Evolutionary conservation across 2,329 filamentous ascomycete genomes (phyloP), one percentile per base, ranked within the genome.

Genomic region (Pseudogymnoascus sp.): DNA sequence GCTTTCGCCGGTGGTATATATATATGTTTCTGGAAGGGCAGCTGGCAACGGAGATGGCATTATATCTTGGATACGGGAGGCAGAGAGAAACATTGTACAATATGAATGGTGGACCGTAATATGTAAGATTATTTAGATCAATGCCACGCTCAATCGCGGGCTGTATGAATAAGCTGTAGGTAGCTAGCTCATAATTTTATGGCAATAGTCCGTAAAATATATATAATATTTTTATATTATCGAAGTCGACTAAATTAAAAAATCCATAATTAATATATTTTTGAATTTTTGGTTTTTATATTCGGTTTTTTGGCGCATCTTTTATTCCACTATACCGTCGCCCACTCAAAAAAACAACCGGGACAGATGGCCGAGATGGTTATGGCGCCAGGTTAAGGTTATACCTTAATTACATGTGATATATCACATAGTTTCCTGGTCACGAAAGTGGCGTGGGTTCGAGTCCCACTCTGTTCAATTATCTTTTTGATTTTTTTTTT

Each of bases 361-460:
- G 30, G 36, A 35, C 41, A 60, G 37, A 50, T 50, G 30, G 30
- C 47, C 36, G 37, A 35, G 30, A 60, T 35, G 59, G 37, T 35
- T 41, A 60, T 54, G 47, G 47, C 47, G 47, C 47, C 47, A 54
- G 47, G 47, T 54, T 54, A 54, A 54, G 47, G 47, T 54, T 54
- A 54, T 54, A 54, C 47, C 47, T 54, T 54, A 54, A 54, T 18
- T 54, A 54, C 47, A 54, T 54, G 47, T 54, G 47, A 54, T 54
- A 54, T 30, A 50, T 28, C 47, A 54, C 18, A 54, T 54, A 58
- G 33, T 71, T 68, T 73, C 71, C 71, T 73, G 70, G 70, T 73
- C 68, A 67, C 68, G 71, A 70, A 73, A 72, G 68, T 67, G 69
- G 72, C 72, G 71, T 72, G 72, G 71, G 72, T 74, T 74, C 72